Base-by-base conservation (phyloP, 129 eudicot species). In the Apium graveolens region DNA sequence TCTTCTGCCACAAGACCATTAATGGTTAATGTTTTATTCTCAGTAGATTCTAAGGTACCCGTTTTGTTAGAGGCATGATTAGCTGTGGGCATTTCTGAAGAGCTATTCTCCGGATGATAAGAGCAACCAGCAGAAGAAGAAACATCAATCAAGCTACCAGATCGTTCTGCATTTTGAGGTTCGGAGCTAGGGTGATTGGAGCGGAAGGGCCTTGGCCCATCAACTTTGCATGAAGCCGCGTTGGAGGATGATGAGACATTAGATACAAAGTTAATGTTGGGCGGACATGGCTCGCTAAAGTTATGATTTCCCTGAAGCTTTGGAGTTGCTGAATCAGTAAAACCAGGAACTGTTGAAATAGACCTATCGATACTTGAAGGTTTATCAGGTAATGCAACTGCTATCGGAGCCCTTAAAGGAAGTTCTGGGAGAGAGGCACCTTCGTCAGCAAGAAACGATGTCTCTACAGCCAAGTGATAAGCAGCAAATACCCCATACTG, bases 401-500 rank as follows among this genome's bases (percentile, higher is more conserved):
- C 84, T 69, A 88, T 82, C 41, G 92, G 90, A 80, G 87, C 82
- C 74, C 44, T 85, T 68, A 86, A 76, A 68, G 92, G 89, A 41
- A 88, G 60, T 76, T 86, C 86, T 35, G 88, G 92, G 46, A 88
- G 82, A 75, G 90, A 82, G 43, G 92, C 92, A 79, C 92, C 92
- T 86, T 88, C 92, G 78, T 88, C 92, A 34, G 90, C 92, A 84
- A 88, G 92, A 82, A 86, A 88, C 42, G 90, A 88, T 55, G 92
- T 88, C 83, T 88, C 92, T 24, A 88, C 80, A 45, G 92, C 92
- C 85, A 88, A 78, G 75, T 88, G 92, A 82, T 88, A 88, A 80
- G 92, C 92, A 41, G 92, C 92, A 84, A 88, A 88, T 31, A 88
- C 76, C 53, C 90, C 88, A 78, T 88, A 88, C 20, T 86, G 90